Evolutionary conservation across 768 basidiomycete genomes (phyloP), one percentile per base, ranked within the genome.

Genomic region (Coprinellus aureogranulatus): DNA sequence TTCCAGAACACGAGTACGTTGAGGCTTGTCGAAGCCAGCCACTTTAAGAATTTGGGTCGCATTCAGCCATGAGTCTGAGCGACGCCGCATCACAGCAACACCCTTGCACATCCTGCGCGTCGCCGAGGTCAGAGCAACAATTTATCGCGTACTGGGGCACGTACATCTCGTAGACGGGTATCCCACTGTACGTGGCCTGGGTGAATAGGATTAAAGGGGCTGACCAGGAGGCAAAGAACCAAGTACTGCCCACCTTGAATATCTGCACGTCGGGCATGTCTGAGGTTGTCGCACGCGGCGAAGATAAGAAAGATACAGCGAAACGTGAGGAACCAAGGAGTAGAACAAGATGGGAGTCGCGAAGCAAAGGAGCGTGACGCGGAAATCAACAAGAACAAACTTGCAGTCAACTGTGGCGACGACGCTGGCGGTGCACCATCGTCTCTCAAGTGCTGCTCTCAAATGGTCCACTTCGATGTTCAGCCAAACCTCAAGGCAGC

Each of bases 11-110:
- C 97, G 87, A 58, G 97, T 99, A 49, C 97, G 81, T 70, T 98
- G 97, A 1, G 97, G 97, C 71, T 99, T 99, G 77, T 99, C 97
- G 65, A 98, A 98, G 10, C 96, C 97, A 27, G 95, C 97, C 64
- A 99, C 96, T 72, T 99, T 99, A 67, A 99, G 85, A 62, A 99
- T 97, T 70, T 96, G 94, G 0, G 97, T 99, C 74, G 97, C 97
- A 82, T 99, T 99, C 57, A 99, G 81, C 92, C 97, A 99, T 41
- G 90, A 90, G 75, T 99, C 97, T 37, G 92, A 83, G 70, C 94
- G 89, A 66, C 97, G 84, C 48, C 96, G 86, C 97, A 99, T 99
- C 60, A 98, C 94, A 54, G 97, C 96, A 68, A 98, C 91, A 53
- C 90, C 88, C 69, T 93, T 92, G 77, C 87, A 90, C 88, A 94